Percentiles rank a stretch among this genome's conserved stretches.
Evolutionary conservation across 2,329 filamentous ascomycete species (phyloP).

Genomic region (Fonsecaea pugnacius): DNA sequence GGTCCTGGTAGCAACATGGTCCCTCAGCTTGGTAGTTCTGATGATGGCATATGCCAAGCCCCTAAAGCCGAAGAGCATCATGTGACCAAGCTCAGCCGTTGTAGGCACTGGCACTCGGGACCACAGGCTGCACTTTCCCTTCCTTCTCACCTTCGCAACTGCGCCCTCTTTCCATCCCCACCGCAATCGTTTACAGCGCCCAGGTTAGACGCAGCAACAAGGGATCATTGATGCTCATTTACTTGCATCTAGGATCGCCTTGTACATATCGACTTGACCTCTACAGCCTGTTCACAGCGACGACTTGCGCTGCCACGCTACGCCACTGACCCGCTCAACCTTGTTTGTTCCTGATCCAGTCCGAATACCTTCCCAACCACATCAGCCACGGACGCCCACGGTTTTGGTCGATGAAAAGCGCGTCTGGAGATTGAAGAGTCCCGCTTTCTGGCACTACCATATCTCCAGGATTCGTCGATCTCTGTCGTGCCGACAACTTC

Average conservation of each 20-base stretch:
- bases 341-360: background rate
- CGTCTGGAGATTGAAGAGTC: background rate
- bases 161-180: constrained; percentile 10
- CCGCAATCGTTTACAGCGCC: constrained; percentile 3
- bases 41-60: constrained; percentile 20
- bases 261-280: background rate
- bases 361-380: background rate
- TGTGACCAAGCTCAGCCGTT: background rate
- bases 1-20: background rate
- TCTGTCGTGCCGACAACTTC: background rate
- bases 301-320: background rate
- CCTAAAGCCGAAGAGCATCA: background rate
- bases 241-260: background rate
- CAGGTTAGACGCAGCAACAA: background rate
- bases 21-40: constrained; percentile 5
- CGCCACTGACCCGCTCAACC: background rate
- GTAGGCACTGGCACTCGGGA: background rate
- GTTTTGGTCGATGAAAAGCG: background rate
- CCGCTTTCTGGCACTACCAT: background rate
- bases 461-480: background rate
- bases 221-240: background rate
- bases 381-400: background rate
- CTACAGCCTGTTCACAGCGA: background rate
- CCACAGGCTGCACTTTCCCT: constrained; percentile 13
- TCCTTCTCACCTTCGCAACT: constrained; percentile 9